phyloP scores from a whole-genome alignment of 2,329 filamentous ascomycete species.

The Cyphellophora europaea region DNA sequence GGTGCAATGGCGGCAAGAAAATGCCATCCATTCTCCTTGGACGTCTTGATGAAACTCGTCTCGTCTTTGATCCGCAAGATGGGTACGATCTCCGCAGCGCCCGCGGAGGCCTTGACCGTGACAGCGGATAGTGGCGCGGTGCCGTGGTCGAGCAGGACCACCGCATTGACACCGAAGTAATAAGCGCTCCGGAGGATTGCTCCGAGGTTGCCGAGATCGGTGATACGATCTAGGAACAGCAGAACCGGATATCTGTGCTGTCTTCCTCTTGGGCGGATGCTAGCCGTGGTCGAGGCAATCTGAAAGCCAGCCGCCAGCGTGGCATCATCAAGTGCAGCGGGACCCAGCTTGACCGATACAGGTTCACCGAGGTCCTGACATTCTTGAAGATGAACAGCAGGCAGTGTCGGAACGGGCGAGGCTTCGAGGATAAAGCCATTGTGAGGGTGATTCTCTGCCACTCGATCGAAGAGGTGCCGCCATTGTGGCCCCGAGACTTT shows the following conservation, averaged over 20 bases:
- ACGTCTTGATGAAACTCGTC: constrained; percentile 58
- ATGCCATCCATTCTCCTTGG: constrained; percentile 65
- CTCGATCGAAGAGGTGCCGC: constrained; percentile 67
- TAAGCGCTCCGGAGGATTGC: constrained; percentile 80
- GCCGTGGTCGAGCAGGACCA: constrained; percentile 65
- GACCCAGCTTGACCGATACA: not conserved
- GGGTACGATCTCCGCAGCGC: constrained; percentile 71
- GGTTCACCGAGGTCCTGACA: not conserved
- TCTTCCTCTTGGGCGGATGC: not conserved
- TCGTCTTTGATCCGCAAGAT: constrained; percentile 63
- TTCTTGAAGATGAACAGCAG: constrained; percentile 21
- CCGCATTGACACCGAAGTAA: constrained; percentile 80
- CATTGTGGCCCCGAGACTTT: constrained; percentile 37
- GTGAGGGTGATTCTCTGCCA: constrained; percentile 74
- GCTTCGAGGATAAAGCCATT: constrained; percentile 84
- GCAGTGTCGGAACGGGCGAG: constrained; percentile 67
- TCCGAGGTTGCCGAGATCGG: constrained; percentile 85
- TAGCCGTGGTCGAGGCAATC: not conserved
- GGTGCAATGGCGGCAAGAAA: constrained; percentile 64
- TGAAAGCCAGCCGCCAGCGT: not conserved
- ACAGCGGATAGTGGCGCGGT: constrained; percentile 67
- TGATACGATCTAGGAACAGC: constrained; percentile 36
- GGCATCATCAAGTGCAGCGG: not conserved
- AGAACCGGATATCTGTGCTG: constrained; percentile 28
- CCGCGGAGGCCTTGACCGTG: constrained; percentile 77